Base-by-base conservation (phyloP, 176 grass and related monocot genomes). In the Carex myosuroides region DNA sequence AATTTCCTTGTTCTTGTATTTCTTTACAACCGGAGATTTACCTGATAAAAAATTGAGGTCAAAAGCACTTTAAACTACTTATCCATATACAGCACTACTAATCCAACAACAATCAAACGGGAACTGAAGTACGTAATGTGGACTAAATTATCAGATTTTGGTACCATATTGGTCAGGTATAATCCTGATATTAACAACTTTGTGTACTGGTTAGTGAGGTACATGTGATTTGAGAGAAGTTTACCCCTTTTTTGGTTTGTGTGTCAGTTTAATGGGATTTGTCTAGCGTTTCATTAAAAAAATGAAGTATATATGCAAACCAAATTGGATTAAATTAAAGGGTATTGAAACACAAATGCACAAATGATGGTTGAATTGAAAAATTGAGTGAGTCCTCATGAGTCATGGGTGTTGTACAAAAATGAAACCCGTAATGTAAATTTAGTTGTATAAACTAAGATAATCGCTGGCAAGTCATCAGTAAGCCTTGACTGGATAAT, bases 1-100 rank as follows among this genome's bases (percentile, higher is more conserved):
- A 55, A 98, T 83, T 86, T 98, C 95, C 88, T 67, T 93, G 42
- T 79, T 67, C 62, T 81, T 90, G 76, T 90, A 98, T 52, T 87
- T 86, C 87, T 92, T 81, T 37, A 95, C 84, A 85, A 95, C 90
- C 39, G 89, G 89, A 70, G 90, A 71, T 18, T 68, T 37, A 67
- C 89, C 95, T 95, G 67, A 58, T 68, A 29, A 55, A 60, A 42
- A 57, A 53, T 72, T 61, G 64, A 29, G 5, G 10, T 80, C 12
- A 81, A 30, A 70, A 74, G 30, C 46, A 44, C 42, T 73, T 79
- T 44, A 74, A 50, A 32, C 44, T 35, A 35, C 33, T 35, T 35
- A 35, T 35, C 11, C 79, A 41, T 41, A 63, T 32, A 12, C 30
- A 5, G 0, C 14, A 57, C 6, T 42, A 39, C 42, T 24, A 65